These are phyloP conservation scores for Orbilia quercus DNA, from an alignment of 2,329 filamentous ascomycete species.

Conservation along the genomic window DNA sequence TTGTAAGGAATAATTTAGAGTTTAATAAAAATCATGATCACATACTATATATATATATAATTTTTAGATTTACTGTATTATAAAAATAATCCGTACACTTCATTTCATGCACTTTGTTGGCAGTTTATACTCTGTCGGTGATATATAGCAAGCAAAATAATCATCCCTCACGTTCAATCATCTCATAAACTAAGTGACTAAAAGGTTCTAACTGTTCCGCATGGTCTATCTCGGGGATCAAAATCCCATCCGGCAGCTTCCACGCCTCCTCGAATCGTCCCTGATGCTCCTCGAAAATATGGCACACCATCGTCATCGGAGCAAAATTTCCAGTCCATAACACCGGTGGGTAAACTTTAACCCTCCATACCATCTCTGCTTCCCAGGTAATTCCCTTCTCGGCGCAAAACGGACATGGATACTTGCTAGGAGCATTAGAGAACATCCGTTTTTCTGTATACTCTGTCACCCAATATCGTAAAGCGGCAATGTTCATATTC, in stretches of 20 bases:
- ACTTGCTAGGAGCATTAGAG: background rate
- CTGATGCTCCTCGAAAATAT: constrained; percentile 11
- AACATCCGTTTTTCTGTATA: constrained; percentile 1
- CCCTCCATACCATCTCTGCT: background rate
- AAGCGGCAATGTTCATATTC: too few species aligned
- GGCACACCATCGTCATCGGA: background rate
- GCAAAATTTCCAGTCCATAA: background rate
- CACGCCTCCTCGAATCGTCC: constrained; percentile 14
- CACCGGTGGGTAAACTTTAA: too few species aligned
- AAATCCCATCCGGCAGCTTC: background rate
- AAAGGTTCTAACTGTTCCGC: background rate
- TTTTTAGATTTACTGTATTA: too few species aligned
- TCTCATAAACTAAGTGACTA: too few species aligned
- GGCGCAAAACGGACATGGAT: constrained; percentile 7
- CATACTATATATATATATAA: too few species aligned
- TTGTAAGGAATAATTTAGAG: too few species aligned
- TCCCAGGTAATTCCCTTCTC: background rate
- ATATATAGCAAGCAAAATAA: too few species aligned
- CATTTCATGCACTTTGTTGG: too few species aligned
- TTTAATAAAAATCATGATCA: too few species aligned
- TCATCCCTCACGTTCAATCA: too few species aligned
- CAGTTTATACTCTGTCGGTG: too few species aligned
- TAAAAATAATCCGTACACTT: too few species aligned
- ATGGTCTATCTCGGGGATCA: background rate
- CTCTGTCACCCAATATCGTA: background rate